phyloP scores from a whole-genome alignment of 1,139 yeast species.

The Meyerozyma carpophila region DNA sequence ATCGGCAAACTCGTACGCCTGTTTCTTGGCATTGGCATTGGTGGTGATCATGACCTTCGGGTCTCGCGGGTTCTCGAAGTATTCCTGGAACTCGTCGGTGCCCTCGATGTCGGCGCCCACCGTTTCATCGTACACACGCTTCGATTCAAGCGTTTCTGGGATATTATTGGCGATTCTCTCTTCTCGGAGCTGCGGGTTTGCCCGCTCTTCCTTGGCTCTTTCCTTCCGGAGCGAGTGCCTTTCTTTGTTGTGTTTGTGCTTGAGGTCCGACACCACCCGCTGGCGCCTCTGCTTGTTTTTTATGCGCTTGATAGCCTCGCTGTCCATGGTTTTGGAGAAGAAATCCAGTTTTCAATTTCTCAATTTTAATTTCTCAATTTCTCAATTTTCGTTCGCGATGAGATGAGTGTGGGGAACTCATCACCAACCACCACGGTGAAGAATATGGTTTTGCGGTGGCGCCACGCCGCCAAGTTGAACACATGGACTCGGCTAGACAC shows the following conservation, averaged over 20 bases:
- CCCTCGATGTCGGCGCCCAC: slow-evolving; percentile 71
- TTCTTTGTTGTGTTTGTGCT: slow-evolving; percentile 69
- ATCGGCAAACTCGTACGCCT: slow-evolving; percentile 89
- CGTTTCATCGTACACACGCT: slow-evolving; percentile 88
- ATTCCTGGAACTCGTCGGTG: slow-evolving; percentile 70
- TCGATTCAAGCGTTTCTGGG: slow-evolving; percentile 83
- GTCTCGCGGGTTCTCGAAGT: slow-evolving; percentile 48
- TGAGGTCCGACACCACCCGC: slow-evolving; percentile 67
- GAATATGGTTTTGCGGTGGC: slow-evolving; percentile 4
- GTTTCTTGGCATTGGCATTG: slow-evolving; percentile 76
- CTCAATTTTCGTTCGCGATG: neutral
- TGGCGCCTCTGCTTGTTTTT: slow-evolving; percentile 78
- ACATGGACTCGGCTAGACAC: neutral
- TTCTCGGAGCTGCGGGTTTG: slow-evolving; percentile 74
- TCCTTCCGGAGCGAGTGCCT: slow-evolving; percentile 72
- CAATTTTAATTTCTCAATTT: slow-evolving; percentile 7
- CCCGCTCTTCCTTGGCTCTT: slow-evolving; percentile 78
- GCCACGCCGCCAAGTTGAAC: neutral
- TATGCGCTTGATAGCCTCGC: slow-evolving; percentile 41
- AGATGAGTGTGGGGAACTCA: neutral
- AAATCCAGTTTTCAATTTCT: no score
- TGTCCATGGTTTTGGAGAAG: slow-evolving; percentile 7
- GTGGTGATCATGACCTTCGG: slow-evolving; percentile 92
- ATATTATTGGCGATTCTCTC: slow-evolving; percentile 75
- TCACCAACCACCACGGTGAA: neutral